Conservation (phyloP, 164 flowering plant species). For the Liquidambar formosana region DNA sequence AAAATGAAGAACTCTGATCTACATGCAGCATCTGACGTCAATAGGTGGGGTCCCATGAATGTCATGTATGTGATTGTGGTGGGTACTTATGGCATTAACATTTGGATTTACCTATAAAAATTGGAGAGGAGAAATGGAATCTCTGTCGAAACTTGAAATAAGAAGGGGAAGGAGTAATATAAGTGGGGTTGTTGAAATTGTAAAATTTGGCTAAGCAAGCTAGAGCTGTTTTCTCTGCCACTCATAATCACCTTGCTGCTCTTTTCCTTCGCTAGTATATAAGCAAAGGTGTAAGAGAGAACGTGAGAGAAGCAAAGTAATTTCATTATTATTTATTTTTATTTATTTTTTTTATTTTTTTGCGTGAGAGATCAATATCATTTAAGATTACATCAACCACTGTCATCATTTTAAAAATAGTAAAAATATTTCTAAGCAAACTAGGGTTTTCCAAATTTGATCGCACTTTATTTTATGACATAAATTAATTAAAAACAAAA, state of each 20-base stretch:
- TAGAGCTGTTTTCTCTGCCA: neutral
- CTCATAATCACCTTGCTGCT: neutral
- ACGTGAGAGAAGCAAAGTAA: no score
- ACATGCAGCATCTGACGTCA: neutral
- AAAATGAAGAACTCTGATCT: no score
- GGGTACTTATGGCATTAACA: neutral
- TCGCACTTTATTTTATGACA: no score
- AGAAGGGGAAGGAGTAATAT: neutral
- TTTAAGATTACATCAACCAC: no score
- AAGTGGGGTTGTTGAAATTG: slow-evolving; percentile 21
- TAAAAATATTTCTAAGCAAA: no score
- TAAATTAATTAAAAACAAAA: no score
- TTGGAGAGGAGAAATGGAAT: slow-evolving; percentile 5
- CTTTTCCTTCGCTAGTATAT: neutral
- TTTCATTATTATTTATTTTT: no score
- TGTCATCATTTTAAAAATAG: no score
- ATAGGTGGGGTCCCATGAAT: neutral
- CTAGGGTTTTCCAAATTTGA: no score
- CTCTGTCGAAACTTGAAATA: neutral
- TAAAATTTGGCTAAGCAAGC: slow-evolving; percentile 11
- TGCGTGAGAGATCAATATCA: no score
- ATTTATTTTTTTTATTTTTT: no score
- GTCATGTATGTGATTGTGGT: slow-evolving; percentile 5
- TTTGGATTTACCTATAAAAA: neutral
- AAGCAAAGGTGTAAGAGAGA: no score